Evolutionary conservation across 1,284 basidiomycete genomes (phyloP), one percentile per base, ranked within the genome.

Genomic region (Ustilago nuda): DNA sequence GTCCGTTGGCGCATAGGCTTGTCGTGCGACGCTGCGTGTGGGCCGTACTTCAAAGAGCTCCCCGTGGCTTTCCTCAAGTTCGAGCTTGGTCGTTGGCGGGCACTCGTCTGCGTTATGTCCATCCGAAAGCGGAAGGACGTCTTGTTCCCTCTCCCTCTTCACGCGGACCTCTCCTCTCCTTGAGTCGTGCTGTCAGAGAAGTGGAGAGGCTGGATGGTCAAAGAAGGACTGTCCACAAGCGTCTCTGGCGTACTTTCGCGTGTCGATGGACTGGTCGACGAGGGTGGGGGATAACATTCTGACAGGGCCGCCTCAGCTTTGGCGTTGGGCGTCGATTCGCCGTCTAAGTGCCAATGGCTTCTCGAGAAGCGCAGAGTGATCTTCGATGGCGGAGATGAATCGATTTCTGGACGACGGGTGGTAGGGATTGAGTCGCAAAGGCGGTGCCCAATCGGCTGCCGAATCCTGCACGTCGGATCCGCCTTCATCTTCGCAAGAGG

Each of bases 131-230:
- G 45, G 33, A 15, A 13, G 48, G 19, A 35, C 43, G 33, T 66
- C 64, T 27, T 53, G 37, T 32, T 61, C 46, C 27, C 64, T 52
- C 37, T 66, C 58, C 39, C 64, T 60, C 39, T 66, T 66, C 8
- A 46, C 32, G 4, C 30, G 8, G 15, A 27, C 27, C 12, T 8
- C 11, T 32, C 27, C 27, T 17, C 15, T 39, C 11, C 9, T 50
- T 15, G 9, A 3, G 13, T 8, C 12, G 30, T 32, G 8, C 9
- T 15, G 6, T 50, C 27, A 17, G 15, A 7, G 15, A 19, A n/a
- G n/a, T 32, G 48, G 8, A 6, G 5, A 19, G 43, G 11, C 43
- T 45, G 48, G 3, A 50, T 7, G 4, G 48, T 23, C n/a, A 12
- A 50, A 7, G 6, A 4, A 19, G 48, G 30, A 27, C 27, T 4